phyloP scores from a whole-genome alignment of 352 stramenopile genomes.

The Phytopythium aichiense region DNA sequence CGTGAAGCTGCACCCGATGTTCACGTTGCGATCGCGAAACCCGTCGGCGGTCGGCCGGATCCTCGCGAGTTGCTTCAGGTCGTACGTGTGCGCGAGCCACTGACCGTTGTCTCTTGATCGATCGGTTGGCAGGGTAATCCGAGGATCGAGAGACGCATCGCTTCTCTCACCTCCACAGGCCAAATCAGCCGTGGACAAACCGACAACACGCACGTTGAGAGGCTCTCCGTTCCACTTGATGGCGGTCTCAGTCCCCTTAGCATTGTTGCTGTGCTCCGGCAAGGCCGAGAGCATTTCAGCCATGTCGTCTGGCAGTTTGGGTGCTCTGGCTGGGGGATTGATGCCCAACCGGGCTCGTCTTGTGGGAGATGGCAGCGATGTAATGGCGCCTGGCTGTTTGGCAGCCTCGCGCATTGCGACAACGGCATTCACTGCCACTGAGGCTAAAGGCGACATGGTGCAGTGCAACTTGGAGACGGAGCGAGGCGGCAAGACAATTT shows the following conservation, averaged over 20 bases:
- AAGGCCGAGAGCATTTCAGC: neutral
- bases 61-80: conserved; percentile 37
- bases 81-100: conserved; percentile 29
- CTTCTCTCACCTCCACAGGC: neutral
- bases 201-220: conserved; percentile 26
- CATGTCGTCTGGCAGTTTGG: neutral
- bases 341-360: neutral
- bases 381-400: neutral
- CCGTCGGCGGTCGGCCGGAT: conserved; percentile 47
- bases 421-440: neutral
- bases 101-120: conserved; percentile 4
- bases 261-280: neutral
- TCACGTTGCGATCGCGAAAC: conserved; percentile 37
- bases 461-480: neutral
- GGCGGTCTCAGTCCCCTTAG: neutral
- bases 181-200: neutral
- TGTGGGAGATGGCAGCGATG: neutral
- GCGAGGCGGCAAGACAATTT: conserved; percentile 30
- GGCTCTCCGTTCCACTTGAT: conserved; percentile 38
- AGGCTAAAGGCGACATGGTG: neutral
- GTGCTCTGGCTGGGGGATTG: neutral
- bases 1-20: conserved; percentile 39
- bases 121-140: neutral
- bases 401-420: neutral
- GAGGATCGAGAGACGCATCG: conserved; percentile 4